A percentile compares a stretch with the other conserved stretches of the same genome.
These are phyloP conservation scores for Ustilago cynodontis DNA, from an alignment of 1,284 basidiomycete species.

Conservation along the genomic window DNA sequence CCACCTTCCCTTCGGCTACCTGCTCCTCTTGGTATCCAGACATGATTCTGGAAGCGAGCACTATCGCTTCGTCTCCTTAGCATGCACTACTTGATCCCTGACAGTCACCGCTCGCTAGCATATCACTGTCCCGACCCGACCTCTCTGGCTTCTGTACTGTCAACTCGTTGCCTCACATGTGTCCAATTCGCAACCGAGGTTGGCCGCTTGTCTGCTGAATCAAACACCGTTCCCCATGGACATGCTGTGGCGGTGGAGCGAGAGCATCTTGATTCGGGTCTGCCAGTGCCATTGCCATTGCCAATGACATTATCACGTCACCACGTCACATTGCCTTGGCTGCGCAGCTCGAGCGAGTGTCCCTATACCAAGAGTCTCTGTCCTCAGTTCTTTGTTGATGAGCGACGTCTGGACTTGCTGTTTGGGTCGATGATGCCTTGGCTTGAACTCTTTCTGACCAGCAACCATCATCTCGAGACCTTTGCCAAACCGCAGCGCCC, in stretches of 20 bases:
- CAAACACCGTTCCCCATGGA: background rate
- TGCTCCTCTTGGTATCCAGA: background rate
- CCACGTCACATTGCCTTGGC: background rate
- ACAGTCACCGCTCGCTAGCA: conserved; percentile 4
- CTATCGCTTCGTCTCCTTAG: background rate
- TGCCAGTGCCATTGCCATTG: too few species aligned
- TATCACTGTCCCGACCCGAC: background rate
- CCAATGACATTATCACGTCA: background rate
- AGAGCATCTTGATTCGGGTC: background rate
- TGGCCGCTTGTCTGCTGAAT: background rate
- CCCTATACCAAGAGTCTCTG: background rate
- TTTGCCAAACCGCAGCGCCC: background rate
- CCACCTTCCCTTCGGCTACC: background rate
- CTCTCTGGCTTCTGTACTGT: background rate
- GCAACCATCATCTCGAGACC: conserved; percentile 4
- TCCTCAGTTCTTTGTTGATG: too few species aligned
- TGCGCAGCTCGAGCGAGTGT: background rate
- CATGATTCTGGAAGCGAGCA: background rate
- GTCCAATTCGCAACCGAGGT: background rate
- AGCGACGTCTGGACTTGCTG: too few species aligned
- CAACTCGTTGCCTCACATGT: background rate
- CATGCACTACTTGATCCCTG: background rate
- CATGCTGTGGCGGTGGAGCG: background rate
- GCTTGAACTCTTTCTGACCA: background rate
- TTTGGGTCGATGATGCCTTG: too few species aligned